A percentile compares a stretch with the other conserved stretches of the same genome.
These are phyloP conservation scores for Aspergillus heteromorphus DNA, from an alignment of 495 filamentous ascomycete genomes.

Conservation along the genomic window DNA sequence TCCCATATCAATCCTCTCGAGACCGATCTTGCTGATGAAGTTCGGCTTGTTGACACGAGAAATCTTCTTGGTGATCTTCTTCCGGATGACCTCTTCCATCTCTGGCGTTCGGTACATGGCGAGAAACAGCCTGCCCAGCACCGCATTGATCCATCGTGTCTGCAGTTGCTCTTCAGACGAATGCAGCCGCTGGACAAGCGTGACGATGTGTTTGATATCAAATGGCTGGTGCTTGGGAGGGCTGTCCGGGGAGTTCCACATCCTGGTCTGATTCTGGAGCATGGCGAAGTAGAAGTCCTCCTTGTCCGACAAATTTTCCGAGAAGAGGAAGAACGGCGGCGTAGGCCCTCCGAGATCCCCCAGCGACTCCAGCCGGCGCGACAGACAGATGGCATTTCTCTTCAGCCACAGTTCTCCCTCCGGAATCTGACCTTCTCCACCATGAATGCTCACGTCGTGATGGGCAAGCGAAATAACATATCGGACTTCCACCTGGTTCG, in stretches of 20 bases:
- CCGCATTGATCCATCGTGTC: slow-evolving; percentile 89
- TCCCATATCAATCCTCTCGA: slow-evolving; percentile 81
- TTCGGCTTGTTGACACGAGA: slow-evolving; percentile 85
- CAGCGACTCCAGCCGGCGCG: slow-evolving; percentile 57
- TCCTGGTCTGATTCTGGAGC: slow-evolving; percentile 74
- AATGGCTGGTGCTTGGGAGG: slow-evolving; percentile 73
- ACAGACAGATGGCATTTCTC: slow-evolving; percentile 85
- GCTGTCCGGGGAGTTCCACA: slow-evolving; percentile 46
- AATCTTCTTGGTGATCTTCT: slow-evolving; percentile 95
- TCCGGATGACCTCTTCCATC: slow-evolving; percentile 68
- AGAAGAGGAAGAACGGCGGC: slow-evolving; percentile 89
- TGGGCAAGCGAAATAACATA: slow-evolving; percentile 90
- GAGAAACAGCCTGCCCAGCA: slow-evolving; percentile 82
- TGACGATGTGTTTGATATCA: slow-evolving; percentile 77
- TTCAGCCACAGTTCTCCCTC: slow-evolving; percentile 95
- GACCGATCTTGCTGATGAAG: slow-evolving; percentile 74
- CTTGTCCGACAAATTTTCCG: slow-evolving; percentile 88
- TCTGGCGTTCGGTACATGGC: slow-evolving; percentile 79
- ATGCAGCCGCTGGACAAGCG: slow-evolving; percentile 80
- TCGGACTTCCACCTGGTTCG: slow-evolving; percentile 82
- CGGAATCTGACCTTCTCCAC: slow-evolving; percentile 71
- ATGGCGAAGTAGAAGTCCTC: slow-evolving; percentile 97
- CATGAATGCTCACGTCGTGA: slow-evolving; percentile 80
- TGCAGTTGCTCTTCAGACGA: slow-evolving; percentile 88
- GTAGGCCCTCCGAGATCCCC: slow-evolving; percentile 54